Conservation (phyloP, 2,329 filamentous ascomycete species). For the Verticillium nonalfalfae region DNA sequence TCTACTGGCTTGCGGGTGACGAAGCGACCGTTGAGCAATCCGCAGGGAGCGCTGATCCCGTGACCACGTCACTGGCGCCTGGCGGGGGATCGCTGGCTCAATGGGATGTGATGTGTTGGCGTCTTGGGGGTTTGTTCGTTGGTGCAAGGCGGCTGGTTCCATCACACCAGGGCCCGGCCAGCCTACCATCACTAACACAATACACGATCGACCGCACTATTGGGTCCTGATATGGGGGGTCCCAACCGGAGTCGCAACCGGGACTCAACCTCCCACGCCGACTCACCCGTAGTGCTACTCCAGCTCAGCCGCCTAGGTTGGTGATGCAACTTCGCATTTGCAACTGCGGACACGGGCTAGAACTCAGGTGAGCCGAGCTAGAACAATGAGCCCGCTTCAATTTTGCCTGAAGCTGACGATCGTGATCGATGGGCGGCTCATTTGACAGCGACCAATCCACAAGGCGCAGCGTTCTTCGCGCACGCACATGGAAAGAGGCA, state of each 20-base stretch:
- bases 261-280: not conserved
- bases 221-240: not conserved
- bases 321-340: not conserved
- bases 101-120: not conserved
- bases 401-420: not conserved
- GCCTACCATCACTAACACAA: not conserved
- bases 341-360: not conserved
- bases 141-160: not conserved
- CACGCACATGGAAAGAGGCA: not conserved
- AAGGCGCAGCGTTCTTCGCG: not conserved
- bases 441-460: not conserved
- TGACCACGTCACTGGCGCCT: not conserved
- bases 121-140: too few relatives aligned
- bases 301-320: not conserved
- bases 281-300: not conserved
- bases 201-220: not conserved
- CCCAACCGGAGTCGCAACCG: not conserved
- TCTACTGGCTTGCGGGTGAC: not conserved
- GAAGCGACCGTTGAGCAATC: not conserved
- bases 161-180: not conserved
- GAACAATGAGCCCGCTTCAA: not conserved
- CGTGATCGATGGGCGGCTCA: not conserved
- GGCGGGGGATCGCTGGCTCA: not conserved
- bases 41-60: not conserved
- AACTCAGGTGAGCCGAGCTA: not conserved